phyloP scores from a whole-genome alignment of 768 basidiomycete species.

The Boletus sensibilis region DNA sequence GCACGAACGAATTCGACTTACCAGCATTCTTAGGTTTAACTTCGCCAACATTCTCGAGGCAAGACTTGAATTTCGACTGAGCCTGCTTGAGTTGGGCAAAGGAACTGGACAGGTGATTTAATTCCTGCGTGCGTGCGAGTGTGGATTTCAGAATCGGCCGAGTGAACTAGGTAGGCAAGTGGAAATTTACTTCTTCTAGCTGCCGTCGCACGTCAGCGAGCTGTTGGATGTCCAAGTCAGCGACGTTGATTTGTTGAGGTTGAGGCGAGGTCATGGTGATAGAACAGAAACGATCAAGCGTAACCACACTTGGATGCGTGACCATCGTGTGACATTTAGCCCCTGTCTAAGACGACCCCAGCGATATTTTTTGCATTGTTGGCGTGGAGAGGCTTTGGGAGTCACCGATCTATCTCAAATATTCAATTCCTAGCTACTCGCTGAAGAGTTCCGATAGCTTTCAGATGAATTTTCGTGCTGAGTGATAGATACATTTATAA shows the following conservation, averaged over 20 bases:
- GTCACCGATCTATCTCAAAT: background rate
- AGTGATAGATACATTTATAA: background rate
- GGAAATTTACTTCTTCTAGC: conserved; percentile 73
- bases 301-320: conserved; percentile 6
- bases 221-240: conserved; percentile 83
- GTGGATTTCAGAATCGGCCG: background rate
- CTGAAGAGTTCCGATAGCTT: too few relatives aligned
- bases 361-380: background rate
- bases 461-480: background rate
- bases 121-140: conserved; percentile 63
- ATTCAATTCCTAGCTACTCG: background rate
- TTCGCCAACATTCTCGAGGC: conserved; percentile 77
- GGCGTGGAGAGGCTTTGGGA: background rate
- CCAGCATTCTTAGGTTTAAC: conserved; percentile 70
- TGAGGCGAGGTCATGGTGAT: conserved; percentile 40
- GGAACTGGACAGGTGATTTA: conserved; percentile 87
- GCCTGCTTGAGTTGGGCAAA: conserved; percentile 92
- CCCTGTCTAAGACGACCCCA: background rate
- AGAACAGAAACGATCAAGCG: background rate
- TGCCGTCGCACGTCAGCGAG: conserved; percentile 88
- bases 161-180: background rate
- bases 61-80: conserved; percentile 87
- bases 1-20: conserved; percentile 21
- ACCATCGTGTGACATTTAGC: conserved; percentile 10
- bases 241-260: conserved; percentile 72